Base-by-base conservation (phyloP, 2,329 filamentous ascomycete genomes). In the Curvularia lunata region DNA sequence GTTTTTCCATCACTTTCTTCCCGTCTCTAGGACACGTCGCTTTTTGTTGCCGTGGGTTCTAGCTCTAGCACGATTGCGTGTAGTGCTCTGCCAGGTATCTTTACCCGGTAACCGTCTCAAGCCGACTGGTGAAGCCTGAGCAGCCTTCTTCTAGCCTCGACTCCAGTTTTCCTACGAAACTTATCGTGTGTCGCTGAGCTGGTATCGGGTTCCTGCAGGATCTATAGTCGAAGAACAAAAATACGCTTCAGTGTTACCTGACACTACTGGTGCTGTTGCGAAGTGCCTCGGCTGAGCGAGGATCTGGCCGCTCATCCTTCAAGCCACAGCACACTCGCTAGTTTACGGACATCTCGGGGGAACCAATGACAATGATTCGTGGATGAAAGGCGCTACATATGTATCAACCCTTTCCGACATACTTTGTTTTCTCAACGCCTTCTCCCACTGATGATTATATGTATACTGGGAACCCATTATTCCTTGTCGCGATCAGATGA, bases 81-180 rank as follows among this genome's bases (percentile, higher is more conserved):
- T 21, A 21, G 13, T 47, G 30, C 51, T 50, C 34, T 30, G 56
- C 55, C 21, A 42, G 37, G 27, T 45, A 48, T 28, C 38, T 62
- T 62, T 54, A 59, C 51, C 59, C 53, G 59, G 52, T 19, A 27
- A 46, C 21, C 23, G 19, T 40, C 19, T 34, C 23, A 34, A 4
- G 32, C 28, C 45, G 37, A 34, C 37, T 32, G 7, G n/a, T 38
- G 37, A 54, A 41, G 41, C 21, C 21, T 27, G 12, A 25, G 23
- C 34, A 25, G 18, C 41, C 23, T 34, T 34, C 21, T 40, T 9
- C 51, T 48, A 30, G 19, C 28, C 16, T 10, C 38, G 3, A 27
- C 16, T 9, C 30, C 40, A 46, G 8, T 32, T 5, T 30, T 27
- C 4, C 12, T 32, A 23, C n/a, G 27, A 18, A 27, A 10, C 27